Conservation (phyloP, 331 rosid genomes). For the Pyrus hybrid region DNA sequence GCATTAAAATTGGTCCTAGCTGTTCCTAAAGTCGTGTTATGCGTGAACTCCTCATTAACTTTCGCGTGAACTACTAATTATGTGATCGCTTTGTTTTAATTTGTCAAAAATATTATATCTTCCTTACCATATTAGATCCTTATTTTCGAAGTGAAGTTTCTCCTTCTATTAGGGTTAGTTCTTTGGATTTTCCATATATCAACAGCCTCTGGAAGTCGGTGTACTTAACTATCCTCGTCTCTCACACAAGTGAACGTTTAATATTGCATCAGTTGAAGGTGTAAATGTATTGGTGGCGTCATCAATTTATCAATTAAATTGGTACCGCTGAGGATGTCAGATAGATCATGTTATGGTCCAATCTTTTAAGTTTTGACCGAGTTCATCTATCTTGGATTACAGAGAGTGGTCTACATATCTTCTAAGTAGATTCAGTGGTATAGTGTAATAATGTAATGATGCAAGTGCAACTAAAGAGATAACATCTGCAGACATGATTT, state of each 20-base stretch:
- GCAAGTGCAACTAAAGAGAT: no score
- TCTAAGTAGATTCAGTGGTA: no score
- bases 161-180: neutral
- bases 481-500: no score
- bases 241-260: neutral
- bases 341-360: neutral
- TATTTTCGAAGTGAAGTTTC: neutral
- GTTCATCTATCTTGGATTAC: constrained; percentile 19
- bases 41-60: neutral
- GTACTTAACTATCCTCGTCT: neutral
- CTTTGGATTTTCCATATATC: no score
- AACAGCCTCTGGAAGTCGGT: constrained; percentile 6
- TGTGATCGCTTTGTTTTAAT: neutral
- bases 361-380: neutral
- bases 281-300: neutral
- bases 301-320: neutral
- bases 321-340: neutral
- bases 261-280: neutral
- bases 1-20: neutral
- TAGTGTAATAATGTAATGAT: no score
- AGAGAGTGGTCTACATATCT: constrained; percentile 11
- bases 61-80: neutral
- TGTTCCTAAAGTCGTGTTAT: neutral
- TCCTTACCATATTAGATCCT: neutral
- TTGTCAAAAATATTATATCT: neutral